Evolutionary conservation across 345 rosid genomes (phyloP), one percentile per base, ranked within the genome.

Genomic region (Nephelium lappaceum): DNA sequence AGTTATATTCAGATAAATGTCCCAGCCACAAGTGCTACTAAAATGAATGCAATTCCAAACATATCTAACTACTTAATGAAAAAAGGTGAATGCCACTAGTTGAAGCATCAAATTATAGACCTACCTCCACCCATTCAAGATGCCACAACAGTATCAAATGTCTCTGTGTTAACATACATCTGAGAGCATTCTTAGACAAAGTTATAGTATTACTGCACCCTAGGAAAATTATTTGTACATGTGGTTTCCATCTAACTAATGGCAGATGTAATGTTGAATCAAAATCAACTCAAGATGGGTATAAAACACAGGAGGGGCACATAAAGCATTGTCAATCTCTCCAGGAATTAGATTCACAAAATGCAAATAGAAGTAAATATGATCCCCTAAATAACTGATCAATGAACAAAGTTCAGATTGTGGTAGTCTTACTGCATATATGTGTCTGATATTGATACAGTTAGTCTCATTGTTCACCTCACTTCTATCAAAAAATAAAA

Each of bases 321-420:
- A 6, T 21, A 39, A 60, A 5, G 8, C 18, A 25, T 21, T 25
- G 18, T 1, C 16, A 24, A 42, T 24, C 4, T 12, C 25, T 39
- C n/a, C 67, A 39, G n/a, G 6, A 10, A 11, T 41, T 39, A 42
- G 18, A 73, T 43, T 25, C 16, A 53, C 24, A 16, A 7, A 25
- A 51, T 10, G 19, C 16, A n/a, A 71, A 43, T 8, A 71, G 57
- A 41, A 60, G 42, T n/a, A 71, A 23, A 31, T 57, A 3, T 12
- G 24, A 73, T n/a, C 19, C 21, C 76, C 53, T 53, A 31, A 53
- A 5, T 16, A 5, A 19, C 8, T 15, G 31, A 60, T 21, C 16
- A 38, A 10, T 38, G 75, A 57, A 72, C 24, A 72, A 57, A 36
- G 42, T 57, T 72, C n/a, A 72, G 16, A 72, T 38, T 36, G 38